Conservation (phyloP, 2,329 filamentous ascomycete genomes). For the Delphinella strobiligena region DNA sequence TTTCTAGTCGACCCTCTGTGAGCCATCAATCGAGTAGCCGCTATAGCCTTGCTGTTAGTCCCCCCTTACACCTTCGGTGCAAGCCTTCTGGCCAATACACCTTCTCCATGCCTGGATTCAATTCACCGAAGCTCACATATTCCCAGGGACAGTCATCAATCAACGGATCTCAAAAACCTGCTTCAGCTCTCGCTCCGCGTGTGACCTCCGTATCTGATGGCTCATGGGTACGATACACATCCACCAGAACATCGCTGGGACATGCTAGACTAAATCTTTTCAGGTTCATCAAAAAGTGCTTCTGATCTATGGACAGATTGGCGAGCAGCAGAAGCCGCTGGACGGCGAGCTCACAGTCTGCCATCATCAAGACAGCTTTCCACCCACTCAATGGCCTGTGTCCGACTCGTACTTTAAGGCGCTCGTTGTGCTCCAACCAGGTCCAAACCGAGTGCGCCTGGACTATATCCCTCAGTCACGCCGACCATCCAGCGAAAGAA, state of each 20-base stretch:
- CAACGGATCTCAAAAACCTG: slow-evolving; percentile 27
- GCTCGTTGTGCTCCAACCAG: slow-evolving; percentile 78
- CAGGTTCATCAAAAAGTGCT: slow-evolving; percentile 88
- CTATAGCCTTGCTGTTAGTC: slow-evolving; percentile 41
- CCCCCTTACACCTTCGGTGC: no score
- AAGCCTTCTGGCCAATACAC: no score
- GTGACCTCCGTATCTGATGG: slow-evolving; percentile 70
- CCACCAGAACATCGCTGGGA: background rate
- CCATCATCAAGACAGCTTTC: slow-evolving; percentile 77
- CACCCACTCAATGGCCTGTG: slow-evolving; percentile 75
- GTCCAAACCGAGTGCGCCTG: slow-evolving; percentile 76
- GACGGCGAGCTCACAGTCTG: slow-evolving; percentile 71
- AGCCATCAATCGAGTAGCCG: slow-evolving; percentile 34
- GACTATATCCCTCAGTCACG: slow-evolving; percentile 47
- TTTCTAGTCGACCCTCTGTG: slow-evolving; percentile 15
- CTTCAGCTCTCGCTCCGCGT: slow-evolving; percentile 58
- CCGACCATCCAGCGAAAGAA: slow-evolving; percentile 30
- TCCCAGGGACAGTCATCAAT: slow-evolving; percentile 31
- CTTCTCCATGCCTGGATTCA: background rate
- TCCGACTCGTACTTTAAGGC: slow-evolving; percentile 84
- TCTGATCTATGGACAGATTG: slow-evolving; percentile 69
- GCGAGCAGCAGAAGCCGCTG: slow-evolving; percentile 56
- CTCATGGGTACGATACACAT: slow-evolving; percentile 55
- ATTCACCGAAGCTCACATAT: slow-evolving; percentile 4
- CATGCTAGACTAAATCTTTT: slow-evolving; percentile 8